Evolutionary conservation across 2,329 filamentous ascomycete species (phyloP).

Genomic region (Fusarium lyarnte): DNA sequence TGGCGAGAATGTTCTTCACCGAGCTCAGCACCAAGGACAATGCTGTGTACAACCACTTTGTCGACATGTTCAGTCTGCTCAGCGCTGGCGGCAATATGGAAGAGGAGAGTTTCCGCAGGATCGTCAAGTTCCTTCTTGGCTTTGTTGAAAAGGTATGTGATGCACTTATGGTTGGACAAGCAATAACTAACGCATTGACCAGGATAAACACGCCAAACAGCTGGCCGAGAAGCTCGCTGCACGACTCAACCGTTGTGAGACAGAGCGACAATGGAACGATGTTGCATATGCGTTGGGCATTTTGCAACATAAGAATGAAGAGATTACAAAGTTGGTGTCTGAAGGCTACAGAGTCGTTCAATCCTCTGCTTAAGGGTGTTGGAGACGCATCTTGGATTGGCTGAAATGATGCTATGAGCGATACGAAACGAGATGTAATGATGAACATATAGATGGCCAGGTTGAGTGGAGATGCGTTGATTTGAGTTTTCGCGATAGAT

Average conservation of each 20-base stretch:
- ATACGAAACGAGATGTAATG: conserved; percentile 32
- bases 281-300: conserved; percentile 91
- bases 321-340: conserved; percentile 79
- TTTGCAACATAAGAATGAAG: conserved; percentile 92
- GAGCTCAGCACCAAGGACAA: conserved; percentile 98
- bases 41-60: conserved; percentile 98
- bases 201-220: conserved; percentile 98
- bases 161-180: neutral
- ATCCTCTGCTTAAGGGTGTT: conserved; percentile 59
- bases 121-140: conserved; percentile 91
- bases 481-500: conserved; percentile 27
- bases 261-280: conserved; percentile 96
- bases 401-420: conserved; percentile 39
- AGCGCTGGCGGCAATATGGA: conserved; percentile 83
- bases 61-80: conserved; percentile 96
- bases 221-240: conserved; percentile 92
- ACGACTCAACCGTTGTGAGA: conserved; percentile 85
- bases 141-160: conserved; percentile 92
- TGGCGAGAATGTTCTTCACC: conserved; percentile 98
- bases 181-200: conserved; percentile 27
- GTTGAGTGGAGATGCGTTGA: conserved; percentile 7
- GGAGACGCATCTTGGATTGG: conserved; percentile 23
- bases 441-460: conserved; percentile 36
- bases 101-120: conserved; percentile 85
- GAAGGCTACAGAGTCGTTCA: conserved; percentile 81